phyloP scores from a whole-genome alignment of 2,329 filamentous ascomycete genomes.

The Colletotrichum limetticola region DNA sequence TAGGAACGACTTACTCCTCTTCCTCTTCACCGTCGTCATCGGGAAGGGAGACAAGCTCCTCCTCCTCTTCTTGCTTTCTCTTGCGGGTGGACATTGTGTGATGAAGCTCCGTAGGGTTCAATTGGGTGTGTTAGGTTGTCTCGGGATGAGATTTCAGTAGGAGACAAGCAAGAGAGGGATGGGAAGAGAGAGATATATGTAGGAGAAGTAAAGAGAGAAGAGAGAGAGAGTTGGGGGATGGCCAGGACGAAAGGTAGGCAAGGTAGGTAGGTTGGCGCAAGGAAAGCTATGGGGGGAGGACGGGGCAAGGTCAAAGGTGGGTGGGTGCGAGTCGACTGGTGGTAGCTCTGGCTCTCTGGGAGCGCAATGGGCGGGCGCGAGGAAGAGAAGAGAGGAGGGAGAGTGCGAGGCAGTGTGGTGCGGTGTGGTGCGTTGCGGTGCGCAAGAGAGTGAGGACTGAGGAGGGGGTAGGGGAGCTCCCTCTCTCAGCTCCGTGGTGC shows the following conservation, averaged over 20 bases:
- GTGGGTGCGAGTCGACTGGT: constrained; percentile 31
- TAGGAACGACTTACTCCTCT: constrained; percentile 58
- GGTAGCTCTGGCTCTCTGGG: constrained; percentile 4
- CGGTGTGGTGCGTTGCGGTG: constrained; percentile 13
- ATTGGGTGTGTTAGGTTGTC: constrained; percentile 38
- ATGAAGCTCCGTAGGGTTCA: constrained; percentile 35
- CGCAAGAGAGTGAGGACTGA: constrained; percentile 12
- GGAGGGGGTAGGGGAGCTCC: constrained; percentile 10
- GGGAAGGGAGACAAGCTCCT: constrained; percentile 65
- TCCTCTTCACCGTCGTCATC: constrained; percentile 63
- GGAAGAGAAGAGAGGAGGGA: constrained; percentile 19
- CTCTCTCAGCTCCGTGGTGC: constrained; percentile 30
- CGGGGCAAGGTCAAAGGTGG: constrained; percentile 27
- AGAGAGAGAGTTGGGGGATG: constrained; percentile 31
- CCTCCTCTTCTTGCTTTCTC: constrained; percentile 65
- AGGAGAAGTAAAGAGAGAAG: constrained; percentile 26
- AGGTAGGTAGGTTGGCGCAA: constrained; percentile 33
- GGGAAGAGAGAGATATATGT: constrained; percentile 17
- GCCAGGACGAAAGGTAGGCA: constrained; percentile 24
- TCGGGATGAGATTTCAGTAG: background rate
- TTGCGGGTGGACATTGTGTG: constrained; percentile 60
- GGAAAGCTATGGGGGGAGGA: constrained; percentile 33
- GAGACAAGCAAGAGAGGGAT: constrained; percentile 12
- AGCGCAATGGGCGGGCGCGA: constrained; percentile 24
- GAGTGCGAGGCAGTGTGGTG: constrained; percentile 20